phyloP scores from a whole-genome alignment of 2,329 filamentous ascomycete genomes.

The Diaporthe citrichinensis region DNA sequence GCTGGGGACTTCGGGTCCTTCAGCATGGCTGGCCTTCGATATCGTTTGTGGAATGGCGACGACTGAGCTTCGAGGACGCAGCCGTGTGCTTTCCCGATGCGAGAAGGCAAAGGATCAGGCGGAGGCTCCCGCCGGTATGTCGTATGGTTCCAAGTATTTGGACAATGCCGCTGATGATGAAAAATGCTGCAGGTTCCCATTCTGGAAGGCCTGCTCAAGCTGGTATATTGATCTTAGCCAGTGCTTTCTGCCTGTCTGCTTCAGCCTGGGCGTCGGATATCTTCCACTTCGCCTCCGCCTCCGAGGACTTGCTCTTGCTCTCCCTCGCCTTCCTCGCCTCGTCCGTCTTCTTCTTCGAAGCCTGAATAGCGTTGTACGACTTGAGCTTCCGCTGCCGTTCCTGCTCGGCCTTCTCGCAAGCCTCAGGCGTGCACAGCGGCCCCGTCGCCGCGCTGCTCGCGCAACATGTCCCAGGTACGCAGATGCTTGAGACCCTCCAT shows the following conservation, averaged over 20 bases:
- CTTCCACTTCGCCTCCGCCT: slow-evolving; percentile 34
- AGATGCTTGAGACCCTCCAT: slow-evolving; percentile 39
- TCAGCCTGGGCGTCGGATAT: slow-evolving; percentile 4
- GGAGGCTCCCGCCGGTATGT: not conserved
- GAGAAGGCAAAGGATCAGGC: not conserved
- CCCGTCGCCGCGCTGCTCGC: slow-evolving; percentile 36
- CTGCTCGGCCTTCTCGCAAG: slow-evolving; percentile 31
- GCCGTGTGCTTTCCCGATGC: not conserved
- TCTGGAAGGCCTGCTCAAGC: not conserved
- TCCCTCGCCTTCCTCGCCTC: not conserved
- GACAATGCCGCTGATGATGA: not conserved
- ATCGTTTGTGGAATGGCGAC: not conserved
- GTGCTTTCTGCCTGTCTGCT: slow-evolving; percentile 14
- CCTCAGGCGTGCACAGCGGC: slow-evolving; percentile 37
- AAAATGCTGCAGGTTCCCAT: not conserved
- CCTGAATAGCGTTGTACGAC: not conserved
- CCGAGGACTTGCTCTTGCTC: slow-evolving; percentile 5
- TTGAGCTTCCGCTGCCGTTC: slow-evolving; percentile 34
- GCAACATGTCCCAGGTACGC: slow-evolving; percentile 39
- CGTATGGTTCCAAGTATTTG: not conserved
- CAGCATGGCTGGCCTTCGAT: not conserved
- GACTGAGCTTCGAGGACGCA: not conserved
- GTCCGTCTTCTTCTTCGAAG: slow-evolving; percentile 16
- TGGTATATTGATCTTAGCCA: not conserved
- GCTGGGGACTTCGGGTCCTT: not conserved